phyloP scores from a whole-genome alignment of 2,329 filamentous ascomycete species.

The Colletotrichum liriopes region DNA sequence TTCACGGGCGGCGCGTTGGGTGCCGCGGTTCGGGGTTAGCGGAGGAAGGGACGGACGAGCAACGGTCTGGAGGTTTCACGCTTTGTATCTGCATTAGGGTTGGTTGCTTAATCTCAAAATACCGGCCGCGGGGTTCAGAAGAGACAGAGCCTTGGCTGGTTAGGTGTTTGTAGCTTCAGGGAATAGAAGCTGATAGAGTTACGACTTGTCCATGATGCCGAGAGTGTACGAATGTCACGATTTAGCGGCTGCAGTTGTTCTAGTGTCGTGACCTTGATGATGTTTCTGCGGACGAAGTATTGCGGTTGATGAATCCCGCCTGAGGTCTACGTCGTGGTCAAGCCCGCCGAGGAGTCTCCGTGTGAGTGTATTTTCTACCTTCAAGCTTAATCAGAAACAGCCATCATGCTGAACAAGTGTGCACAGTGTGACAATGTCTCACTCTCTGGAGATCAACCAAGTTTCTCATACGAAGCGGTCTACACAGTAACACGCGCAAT shows the following conservation, averaged over 20 bases:
- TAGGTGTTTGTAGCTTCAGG: slow-evolving; percentile 45
- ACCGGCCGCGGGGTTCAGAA: slow-evolving; percentile 42
- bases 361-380: not conserved
- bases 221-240: slow-evolving; percentile 26
- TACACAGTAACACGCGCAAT: not conserved
- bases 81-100: slow-evolving; percentile 45
- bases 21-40: slow-evolving; percentile 74
- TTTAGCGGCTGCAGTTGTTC: not conserved
- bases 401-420: not conserved
- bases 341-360: not conserved
- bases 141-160: slow-evolving; percentile 39
- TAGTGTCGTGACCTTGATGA: too few relatives aligned
- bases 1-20: slow-evolving; percentile 88
- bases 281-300: not conserved
- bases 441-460: not conserved
- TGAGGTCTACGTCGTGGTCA: too few relatives aligned
- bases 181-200: slow-evolving; percentile 45
- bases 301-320: not conserved
- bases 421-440: not conserved
- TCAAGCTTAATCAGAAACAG: not conserved
- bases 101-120: slow-evolving; percentile 44
- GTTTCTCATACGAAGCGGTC: not conserved
- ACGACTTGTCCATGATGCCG: slow-evolving; percentile 23
- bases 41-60: slow-evolving; percentile 33
- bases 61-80: slow-evolving; percentile 39